Evolutionary conservation across 202 grass and related monocot genomes (phyloP).

Genomic region (Sporobolus alterniflorus): DNA sequence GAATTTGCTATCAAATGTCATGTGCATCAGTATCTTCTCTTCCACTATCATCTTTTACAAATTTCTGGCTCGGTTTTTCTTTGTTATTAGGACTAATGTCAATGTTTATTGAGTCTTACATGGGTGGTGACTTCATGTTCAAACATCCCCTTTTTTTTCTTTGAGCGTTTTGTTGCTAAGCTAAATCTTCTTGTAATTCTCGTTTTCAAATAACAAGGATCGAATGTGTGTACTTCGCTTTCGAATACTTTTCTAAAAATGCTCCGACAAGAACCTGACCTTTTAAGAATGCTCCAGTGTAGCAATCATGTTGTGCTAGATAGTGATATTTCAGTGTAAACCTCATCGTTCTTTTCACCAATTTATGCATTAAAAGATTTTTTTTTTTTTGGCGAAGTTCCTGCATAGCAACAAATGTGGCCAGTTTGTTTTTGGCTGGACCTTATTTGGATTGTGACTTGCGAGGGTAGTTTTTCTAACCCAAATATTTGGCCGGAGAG

Average conservation of each 20-base stretch:
- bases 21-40: not conserved
- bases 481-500: not conserved
- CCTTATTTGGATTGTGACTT: not conserved
- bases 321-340: no score
- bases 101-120: no score
- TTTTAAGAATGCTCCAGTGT: not conserved
- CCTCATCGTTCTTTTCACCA: no score
- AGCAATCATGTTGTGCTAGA: no score
- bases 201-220: not conserved
- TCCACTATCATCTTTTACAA: not conserved
- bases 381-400: not conserved
- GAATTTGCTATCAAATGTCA: not conserved
- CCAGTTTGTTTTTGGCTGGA: not conserved
- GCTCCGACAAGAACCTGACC: not conserved
- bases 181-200: no score
- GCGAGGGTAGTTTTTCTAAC: not conserved
- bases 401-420: not conserved
- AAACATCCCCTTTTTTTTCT: no score
- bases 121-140: no score
- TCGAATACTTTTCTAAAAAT: not conserved
- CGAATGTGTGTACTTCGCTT: not conserved
- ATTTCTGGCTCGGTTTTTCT: not conserved
- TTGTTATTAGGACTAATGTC: no score
- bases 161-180: no score
- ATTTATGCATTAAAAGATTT: not conserved